These are phyloP conservation scores for Hypholoma fasciculare DNA, from an alignment of 768 basidiomycete species.

Conservation along the genomic window DNA sequence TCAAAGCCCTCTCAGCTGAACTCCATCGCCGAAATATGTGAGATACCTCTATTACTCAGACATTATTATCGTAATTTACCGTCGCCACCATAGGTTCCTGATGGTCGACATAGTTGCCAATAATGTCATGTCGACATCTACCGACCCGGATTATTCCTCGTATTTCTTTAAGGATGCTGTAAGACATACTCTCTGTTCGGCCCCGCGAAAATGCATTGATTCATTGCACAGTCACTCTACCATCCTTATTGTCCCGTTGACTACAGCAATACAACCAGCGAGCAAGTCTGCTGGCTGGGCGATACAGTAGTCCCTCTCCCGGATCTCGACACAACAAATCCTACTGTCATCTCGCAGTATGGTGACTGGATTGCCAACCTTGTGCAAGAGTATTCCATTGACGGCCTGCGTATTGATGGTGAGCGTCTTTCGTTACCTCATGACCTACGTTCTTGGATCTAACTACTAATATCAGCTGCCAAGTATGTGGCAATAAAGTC, in stretches of 20 bases:
- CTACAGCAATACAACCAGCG: conserved; percentile 67
- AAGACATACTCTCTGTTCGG: conserved; percentile 9
- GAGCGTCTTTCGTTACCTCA: conserved; percentile 9
- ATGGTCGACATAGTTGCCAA: conserved; percentile 89
- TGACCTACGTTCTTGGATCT: conserved; percentile 28
- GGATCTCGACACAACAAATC: conserved; percentile 76
- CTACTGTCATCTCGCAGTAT: conserved; percentile 61
- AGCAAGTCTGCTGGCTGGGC: conserved; percentile 84
- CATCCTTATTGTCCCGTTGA: conserved; percentile 80
- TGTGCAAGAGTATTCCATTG: conserved; percentile 71
- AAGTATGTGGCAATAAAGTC: conserved; percentile 31
- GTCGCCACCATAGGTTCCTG: conserved; percentile 48
- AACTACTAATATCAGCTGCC: conserved; percentile 36
- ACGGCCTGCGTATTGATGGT: conserved; percentile 87
- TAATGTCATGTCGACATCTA: conserved; percentile 76
- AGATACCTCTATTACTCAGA: conserved; percentile 12
- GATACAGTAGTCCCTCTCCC: conserved; percentile 72
- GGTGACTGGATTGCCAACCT: conserved; percentile 68
- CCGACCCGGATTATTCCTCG: conserved; percentile 59
- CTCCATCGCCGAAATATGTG: conserved; percentile 75
- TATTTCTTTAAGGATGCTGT: conserved; percentile 72
- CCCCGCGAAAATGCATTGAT: not conserved
- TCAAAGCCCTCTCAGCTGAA: conserved; percentile 64
- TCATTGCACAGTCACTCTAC: conserved; percentile 52
- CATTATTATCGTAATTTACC: not conserved